Base-by-base conservation (phyloP, 805 yeast species). In the Nakazawaea sp. region DNA sequence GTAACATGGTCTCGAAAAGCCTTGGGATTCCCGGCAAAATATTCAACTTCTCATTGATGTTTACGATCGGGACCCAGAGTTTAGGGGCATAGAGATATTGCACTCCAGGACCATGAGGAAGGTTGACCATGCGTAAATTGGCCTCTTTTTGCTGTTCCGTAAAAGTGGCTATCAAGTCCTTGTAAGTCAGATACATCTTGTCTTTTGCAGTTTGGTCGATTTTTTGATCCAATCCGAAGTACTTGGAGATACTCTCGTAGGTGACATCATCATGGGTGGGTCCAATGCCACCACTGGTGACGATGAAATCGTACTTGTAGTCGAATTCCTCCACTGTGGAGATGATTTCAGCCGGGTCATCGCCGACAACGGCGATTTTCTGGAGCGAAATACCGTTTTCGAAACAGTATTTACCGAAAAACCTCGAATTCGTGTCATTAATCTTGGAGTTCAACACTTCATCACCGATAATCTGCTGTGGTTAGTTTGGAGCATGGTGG, bases 211-310 rank as follows among this genome's bases (percentile, higher is more conserved):
- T 77, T 18, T 58, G 48, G 53, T 87, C 80, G 13, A 79, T 52
- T 30, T 53, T 56, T 41, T 77, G 55, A 0, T 70, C 68, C 6
- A 82, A 51, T 2, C 56, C 56, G 45, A 66, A 86, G 6, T 83
- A 81, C 45, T 68, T 70, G 1, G 90, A 85, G n/a, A 87, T 55
- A 1, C 84, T 66, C 36, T 74, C 76, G 55, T 87, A 87, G 1
- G 95, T 86, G 43, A 87, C 81, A 53, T 87, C 96, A 52, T 87
- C 96, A 48, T 86, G 95, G 0, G 96, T 87, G 4, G 95, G 84
- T 0, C 96, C 96, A 41, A 87, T 84, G 0, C 75, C 80, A 23
- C 85, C 82, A 38, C 81, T 69, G 1, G 94, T 84, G 17, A 83
- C 72, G 6, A 83, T 68, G 30, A 84, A 68, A 50, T 82, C 87